Evolutionary conservation across 2,329 filamentous ascomycete genomes (phyloP), one percentile per base, ranked within the genome.

Genomic region (Xylaria sp.): DNA sequence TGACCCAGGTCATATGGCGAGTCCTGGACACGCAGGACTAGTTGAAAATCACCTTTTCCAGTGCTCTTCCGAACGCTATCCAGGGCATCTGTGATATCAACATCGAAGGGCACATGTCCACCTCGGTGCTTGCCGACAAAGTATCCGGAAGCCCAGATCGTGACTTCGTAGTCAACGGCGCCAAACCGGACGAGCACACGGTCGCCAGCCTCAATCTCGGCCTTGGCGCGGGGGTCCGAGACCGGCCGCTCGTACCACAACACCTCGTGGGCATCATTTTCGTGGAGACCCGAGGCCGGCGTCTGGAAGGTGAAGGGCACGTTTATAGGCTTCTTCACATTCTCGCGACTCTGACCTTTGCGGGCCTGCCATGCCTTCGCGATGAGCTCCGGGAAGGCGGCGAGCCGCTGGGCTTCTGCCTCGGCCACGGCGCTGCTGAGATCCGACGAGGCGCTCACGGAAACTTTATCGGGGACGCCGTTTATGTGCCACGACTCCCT

Each of bases 291-390:
- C 0, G 89, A 91, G 0, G 89, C 89, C 0, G 86, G 85, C 5
- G 86, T 85, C 76, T 92, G 90, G 74, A 91, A 92, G 1, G 88
- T 89, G 72, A 87, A 92, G 0, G 90, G 90, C 0, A 92, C 89
- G 44, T 84, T 81, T 70, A 92, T 91, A 10, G 83, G 81, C 31
- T 83, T 82, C 75, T 86, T 88, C 13, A 78, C 73, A 67, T 86
- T 78, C 60, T 78, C 76, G 13, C 79, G 80, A 0, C 73, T 70
- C 13, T 76, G 70, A 1, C 71, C 73, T 0, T 73, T 73, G 13
- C 74, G 75, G 1, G 75, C 51, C 18, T 84, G 79, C 63, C 82
- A 76, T 39, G 86, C 86, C 65, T 84, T 82, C 63, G 84, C 80
- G 55, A 85, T 80, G 34, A 87, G 79, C 67, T 85, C 81, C 1